Evolutionary conservation across 768 basidiomycete species (phyloP).

Genomic region (Heimioporus sp.): DNA sequence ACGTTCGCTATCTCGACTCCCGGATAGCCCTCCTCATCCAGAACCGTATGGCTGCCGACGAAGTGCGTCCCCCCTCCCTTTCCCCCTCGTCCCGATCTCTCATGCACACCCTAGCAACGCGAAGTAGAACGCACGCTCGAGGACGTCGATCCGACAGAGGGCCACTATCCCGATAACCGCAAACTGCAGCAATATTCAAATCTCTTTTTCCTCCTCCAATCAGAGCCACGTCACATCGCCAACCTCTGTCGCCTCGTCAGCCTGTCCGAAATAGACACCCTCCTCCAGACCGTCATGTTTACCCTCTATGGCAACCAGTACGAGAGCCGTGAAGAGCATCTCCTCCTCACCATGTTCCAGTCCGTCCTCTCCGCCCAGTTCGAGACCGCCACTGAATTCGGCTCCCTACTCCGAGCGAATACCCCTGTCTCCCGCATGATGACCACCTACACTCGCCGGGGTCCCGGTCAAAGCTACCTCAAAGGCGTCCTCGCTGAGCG

Average conservation of each 20-base stretch:
- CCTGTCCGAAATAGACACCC: conserved; percentile 95
- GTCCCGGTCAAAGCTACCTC: conserved; percentile 97
- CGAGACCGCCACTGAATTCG: conserved; percentile 98
- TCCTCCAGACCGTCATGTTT: conserved; percentile 99
- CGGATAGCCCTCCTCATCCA: conserved; percentile 97
- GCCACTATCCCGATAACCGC: conserved; percentile 91
- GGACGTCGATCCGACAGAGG: conserved; percentile 91
- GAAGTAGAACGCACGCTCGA: conserved; percentile 95
- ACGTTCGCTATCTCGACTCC: conserved; percentile 97
- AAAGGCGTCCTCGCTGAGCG: conserved; percentile 97
- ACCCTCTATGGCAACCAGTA: conserved; percentile 99
- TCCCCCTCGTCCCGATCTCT: background rate
- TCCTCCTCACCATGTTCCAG: conserved; percentile 99
- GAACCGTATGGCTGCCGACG: conserved; percentile 96
- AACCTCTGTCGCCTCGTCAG: conserved; percentile 95
- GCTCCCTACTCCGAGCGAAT: conserved; percentile 96
- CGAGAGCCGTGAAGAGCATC: conserved; percentile 96
- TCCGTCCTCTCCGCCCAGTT: conserved; percentile 98
- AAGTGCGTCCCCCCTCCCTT: conserved; percentile 48
- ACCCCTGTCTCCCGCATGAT: conserved; percentile 99
- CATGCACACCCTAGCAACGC: conserved; percentile 61
- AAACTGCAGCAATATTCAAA: conserved; percentile 96
- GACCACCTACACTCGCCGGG: conserved; percentile 99
- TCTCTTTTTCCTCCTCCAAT: conserved; percentile 97
- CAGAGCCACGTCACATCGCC: conserved; percentile 96